Base-by-base conservation (phyloP, 2,329 filamentous ascomycete species). In the Diaporthe sp. region DNA sequence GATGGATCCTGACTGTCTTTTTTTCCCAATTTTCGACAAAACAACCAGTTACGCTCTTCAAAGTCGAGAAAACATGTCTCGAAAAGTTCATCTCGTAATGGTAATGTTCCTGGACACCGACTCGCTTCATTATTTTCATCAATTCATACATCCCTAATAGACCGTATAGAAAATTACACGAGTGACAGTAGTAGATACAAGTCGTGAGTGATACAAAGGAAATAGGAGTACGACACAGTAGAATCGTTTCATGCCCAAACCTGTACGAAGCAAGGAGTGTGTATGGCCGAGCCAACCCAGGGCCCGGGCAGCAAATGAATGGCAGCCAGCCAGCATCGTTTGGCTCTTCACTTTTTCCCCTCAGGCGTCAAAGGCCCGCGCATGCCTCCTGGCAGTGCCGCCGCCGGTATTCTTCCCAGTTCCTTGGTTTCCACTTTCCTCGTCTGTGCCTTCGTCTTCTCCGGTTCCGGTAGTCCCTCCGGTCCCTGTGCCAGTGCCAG, bases 321-420 rank as follows among this genome's bases (percentile, higher is more conserved):
- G 65, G 37, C 49, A 70, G 47, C 65, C 34, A 70, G 65, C 31
- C n/a, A 53, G 9, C 15, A 42, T 70, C 49, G 17, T 70, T 22
- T 20, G 31, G 15, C 34, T 13, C 1, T 70, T 55, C 47, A 42
- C 15, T 6, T 39, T 37, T 13, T 4, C 44, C 44, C 7, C 5
- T 70, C 13, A 70, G 34, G 49, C 65, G 7, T 39, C 8, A n/a
- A 70, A 70, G 34, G n/a, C 37, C 8, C 65, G 47, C 25, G 49
- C 49, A 6, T 70, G 47, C n/a, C 65, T 55, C 34, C 49, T 37
- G 15, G 34, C 49, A 42, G 22, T 13, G 8, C 65, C 47, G 4
- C 22, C 58, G 3, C 55, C 61, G 1, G 13, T 22, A 13, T 68
- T 68, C 47, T 51, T 51, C n/a, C 63, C 44, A 37, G 44, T 51